Evolutionary conservation across 768 basidiomycete genomes (phyloP), one percentile per base, ranked within the genome.

Genomic region (Boletus rubescentipes): DNA sequence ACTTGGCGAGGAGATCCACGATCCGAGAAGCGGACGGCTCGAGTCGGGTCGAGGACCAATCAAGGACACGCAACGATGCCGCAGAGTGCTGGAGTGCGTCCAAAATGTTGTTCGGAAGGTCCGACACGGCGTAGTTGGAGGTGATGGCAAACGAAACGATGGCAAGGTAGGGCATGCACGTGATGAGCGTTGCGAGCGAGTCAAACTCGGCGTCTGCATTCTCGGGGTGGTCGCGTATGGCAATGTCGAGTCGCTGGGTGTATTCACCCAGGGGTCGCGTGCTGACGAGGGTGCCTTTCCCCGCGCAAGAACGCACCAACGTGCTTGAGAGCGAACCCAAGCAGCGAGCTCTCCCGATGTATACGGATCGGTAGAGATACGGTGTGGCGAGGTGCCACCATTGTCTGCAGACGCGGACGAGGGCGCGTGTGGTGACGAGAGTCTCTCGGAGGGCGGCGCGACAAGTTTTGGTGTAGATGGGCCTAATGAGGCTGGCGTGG

Each of bases 341-440:
- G 44, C 41, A 62, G 23, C 55, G 60, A 14, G 32, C 48, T 29
- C 59, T 60, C 2, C 63, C 55, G 3, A 69, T 53, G 31, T 60
- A 64, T 2, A 69, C 49, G 12, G 68, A 63, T 34, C 43, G 46
- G 37, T 71, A 67, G 35, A 69, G 67, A 37, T 38, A 53, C 3
- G 58, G 60, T 12, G 49, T 37, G 21, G 69, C 63, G 30, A 71
- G 46, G 39, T 64, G 53, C 58, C 60, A 66, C 68, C 68, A 69
- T 46, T 53, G 61, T 43, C 44, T 69, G 55, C 65, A 71, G 35
- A 69, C 69, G 8, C 63, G 61, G 2, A 71, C 69, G 23, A 69
- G 55, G 35, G 57, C 49, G 9, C 61, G 59, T 31, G 66, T 65
- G 20, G 67, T 71, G 41, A 69, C 4, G 26, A 70, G 58, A 7